Evolutionary conservation across 768 basidiomycete genomes (phyloP), one percentile per base, ranked within the genome.

Genomic region (Amanita phalloides): DNA sequence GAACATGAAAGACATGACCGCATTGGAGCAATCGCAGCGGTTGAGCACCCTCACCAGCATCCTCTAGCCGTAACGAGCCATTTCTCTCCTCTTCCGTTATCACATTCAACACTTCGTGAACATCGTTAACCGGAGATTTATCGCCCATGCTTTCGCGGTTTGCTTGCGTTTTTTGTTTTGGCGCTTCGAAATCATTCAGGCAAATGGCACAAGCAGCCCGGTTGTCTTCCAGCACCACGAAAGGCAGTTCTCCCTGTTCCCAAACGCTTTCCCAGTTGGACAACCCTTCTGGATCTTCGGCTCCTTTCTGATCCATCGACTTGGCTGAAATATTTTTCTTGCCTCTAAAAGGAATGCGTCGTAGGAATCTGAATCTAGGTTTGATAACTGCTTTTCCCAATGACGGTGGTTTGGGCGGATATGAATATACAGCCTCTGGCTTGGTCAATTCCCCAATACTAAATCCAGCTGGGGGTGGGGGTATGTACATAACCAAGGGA

Each of bases 1-100:
- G 65, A 55, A 92, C 90, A 68, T 95, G 92, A 67, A 91, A 95
- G 44, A 87, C 87, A 71, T 95, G 92, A 2, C 85, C 85, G 57
- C 92, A 95, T 2, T 71, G 72, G 47, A 93, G 65, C 36, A 90
- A 64, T 60, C 91, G 71, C 57, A 95, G 65, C 4, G 88, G 88
- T 54, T 90, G 85, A 1, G 83, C 74, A 0, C 85, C 86, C 52
- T 83, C 79, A 5, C 87, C 86, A 2, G 84, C 85, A 62, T 90
- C 86, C 56, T 75, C 69, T 46, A 90, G 71, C 55, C 70, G 77
- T 53, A 82, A 65, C 6, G 71, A 57, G 26, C 67, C 61, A n/a
- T 66, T 64, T 56, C 65, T 62, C 11, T 70, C 69, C 54, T 71
- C 75, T 54, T 72, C 70, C 10, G 55, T 59, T 26, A 67, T 68